Base-by-base conservation (phyloP, 441 rosid genomes). In the Euphorbia celastroides region DNA sequence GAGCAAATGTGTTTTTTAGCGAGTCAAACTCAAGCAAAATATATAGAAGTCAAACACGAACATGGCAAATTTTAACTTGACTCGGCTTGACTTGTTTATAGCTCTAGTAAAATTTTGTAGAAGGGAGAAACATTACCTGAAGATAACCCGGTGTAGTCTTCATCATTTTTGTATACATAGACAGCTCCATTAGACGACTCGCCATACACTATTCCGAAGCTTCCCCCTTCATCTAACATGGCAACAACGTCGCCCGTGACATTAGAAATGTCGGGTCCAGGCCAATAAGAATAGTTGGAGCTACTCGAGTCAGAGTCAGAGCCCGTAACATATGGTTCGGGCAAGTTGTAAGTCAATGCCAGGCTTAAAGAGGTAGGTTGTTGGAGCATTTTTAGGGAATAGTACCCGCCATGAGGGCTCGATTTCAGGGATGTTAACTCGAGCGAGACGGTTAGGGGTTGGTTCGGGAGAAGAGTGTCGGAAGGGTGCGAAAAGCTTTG, bases 401-500 rank as follows among this genome's bases (percentile, higher is more conserved):
- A 90, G 44, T 88, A 87, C 25, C 92, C 88, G 0, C 83, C 84
- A 0, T 83, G 84, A 6, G 71, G 61, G 1, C 79, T 75, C 14
- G 87, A 80, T 12, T 68, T 78, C 16, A 79, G 72, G 5, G 92
- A 85, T n/a, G 92, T 84, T 56, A 93, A 70, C 50, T 93, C 90
- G 20, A 83, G 75, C 25, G 94, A 81, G 60, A 72, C 98, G 7
- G 86, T 77, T 55, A 93, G 78, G 57, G 86, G 93, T 72, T 93
- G 98, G 76, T 86, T 86, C 8, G 98, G 97, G 22, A 90, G 88
- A 58, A 93, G 86, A 25, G 91, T 90, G 62, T 93, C 96, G 0
- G 97, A 81, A 9, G 98, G 98, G 69, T 90, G 85, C 1, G 73
- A 65, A 71, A 93, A 93, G 74, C 91, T 87, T 66, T 93, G 86